Evolutionary conservation across 805 yeast genomes (phyloP), one percentile per base, ranked within the genome.

Genomic region (Zygosaccharomyces kombuchaensis): DNA sequence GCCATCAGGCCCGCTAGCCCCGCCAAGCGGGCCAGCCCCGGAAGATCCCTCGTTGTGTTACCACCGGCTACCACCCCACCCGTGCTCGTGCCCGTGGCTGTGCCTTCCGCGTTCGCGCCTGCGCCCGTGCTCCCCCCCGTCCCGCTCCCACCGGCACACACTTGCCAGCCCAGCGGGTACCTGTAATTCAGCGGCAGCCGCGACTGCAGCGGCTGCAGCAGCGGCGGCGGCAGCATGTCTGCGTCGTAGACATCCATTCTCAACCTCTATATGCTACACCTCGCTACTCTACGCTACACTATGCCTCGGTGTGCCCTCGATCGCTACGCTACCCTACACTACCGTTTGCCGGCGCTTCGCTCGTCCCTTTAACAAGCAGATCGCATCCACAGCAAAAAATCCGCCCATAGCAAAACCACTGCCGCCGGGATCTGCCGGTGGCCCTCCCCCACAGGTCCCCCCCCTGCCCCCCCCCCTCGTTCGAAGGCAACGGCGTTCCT

Each of bases 341-440:
- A 35, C 25, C 30, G 25, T 19, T 14, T 17, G 38, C 31, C 25
- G 5, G 21, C 21, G 21, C 21, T 19, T 29, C 32, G 8, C 32
- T 29, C 14, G 5, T 10, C 32, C 22, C 34, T 38, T 38, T 38
- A 38, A 38, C 41, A 38, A 38, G 31, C 25, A 10, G 23, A 4
- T 14, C 22, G 26, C 34, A 38, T 16, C 22, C 41, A 38, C 26
- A 27, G 41, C 41, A 38, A 38, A 38, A 26, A 38, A 26, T 17
- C 23, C 27, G 41, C 25, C 31, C 41, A 38, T 38, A 38, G 41
- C 41, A 38, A 38, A 38, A 35, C 26, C 25, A 13, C 21, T 27
- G 41, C 41, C 41, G 41, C 41, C 34, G 22, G 13, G 32, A 29
- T 29, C 14, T 13, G 16, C 13, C n/a, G 14, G 5, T 29, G 13